These are phyloP conservation scores for Cercis canadensis DNA, from an alignment of 306 rosid genomes.

Conservation along the genomic window DNA sequence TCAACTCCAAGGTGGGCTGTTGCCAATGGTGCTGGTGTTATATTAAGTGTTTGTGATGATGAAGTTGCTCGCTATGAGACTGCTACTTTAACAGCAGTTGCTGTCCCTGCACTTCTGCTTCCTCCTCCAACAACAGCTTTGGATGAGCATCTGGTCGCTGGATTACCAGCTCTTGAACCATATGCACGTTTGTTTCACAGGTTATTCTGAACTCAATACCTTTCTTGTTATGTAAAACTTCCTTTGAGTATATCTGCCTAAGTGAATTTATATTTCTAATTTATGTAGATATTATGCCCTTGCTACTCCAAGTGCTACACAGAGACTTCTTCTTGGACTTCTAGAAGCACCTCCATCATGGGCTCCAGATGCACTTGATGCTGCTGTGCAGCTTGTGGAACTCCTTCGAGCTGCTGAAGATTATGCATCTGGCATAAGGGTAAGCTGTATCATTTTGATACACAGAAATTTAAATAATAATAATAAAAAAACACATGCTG, in stretches of 20 bases:
- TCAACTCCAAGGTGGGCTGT: slow-evolving; percentile 99
- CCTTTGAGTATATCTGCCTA: slow-evolving; percentile 7
- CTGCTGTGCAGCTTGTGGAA: slow-evolving; percentile 97
- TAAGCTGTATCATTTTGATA: slow-evolving; percentile 51
- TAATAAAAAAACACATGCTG: background rate
- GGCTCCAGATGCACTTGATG: slow-evolving; percentile 99
- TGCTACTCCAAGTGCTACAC: slow-evolving; percentile 99
- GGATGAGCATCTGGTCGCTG: slow-evolving; percentile 98
- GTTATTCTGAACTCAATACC: slow-evolving; percentile 47
- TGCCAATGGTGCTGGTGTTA: slow-evolving; percentile 99
- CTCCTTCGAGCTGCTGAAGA: slow-evolving; percentile 99
- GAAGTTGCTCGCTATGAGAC: slow-evolving; percentile 97
- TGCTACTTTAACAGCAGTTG: slow-evolving; percentile 92
- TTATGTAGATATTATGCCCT: slow-evolving; percentile 87
- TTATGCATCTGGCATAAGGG: slow-evolving; percentile 97
- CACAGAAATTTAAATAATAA: slow-evolving; percentile 3
- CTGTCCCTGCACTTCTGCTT: slow-evolving; percentile 96
- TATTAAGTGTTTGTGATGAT: slow-evolving; percentile 96
- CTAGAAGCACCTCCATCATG: slow-evolving; percentile 99
- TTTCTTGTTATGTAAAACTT: slow-evolving; percentile 27
- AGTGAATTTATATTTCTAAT: slow-evolving; percentile 14
- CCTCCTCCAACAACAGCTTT: slow-evolving; percentile 98
- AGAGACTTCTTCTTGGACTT: slow-evolving; percentile 97
- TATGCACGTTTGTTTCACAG: slow-evolving; percentile 98
- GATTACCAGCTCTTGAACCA: slow-evolving; percentile 98